phyloP scores from a whole-genome alignment of 352 stramenopile species.

The Pythium oligandrum region DNA sequence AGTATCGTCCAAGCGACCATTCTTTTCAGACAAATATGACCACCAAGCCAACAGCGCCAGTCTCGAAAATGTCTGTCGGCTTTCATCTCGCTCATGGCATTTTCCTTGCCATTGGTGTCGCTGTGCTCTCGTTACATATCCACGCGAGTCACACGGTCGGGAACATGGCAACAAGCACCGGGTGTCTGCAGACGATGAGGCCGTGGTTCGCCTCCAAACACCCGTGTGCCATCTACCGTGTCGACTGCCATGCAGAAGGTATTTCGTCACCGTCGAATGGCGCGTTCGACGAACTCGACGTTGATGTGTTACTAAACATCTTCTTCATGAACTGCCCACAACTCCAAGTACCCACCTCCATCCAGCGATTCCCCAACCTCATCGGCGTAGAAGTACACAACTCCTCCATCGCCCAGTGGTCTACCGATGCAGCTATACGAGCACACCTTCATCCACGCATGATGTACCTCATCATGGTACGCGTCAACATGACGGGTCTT shows the following conservation, averaged over 20 bases:
- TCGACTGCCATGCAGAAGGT: too few species aligned
- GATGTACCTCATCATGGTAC: constrained; percentile 3
- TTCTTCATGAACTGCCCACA: constrained; percentile 16
- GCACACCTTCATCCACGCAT: constrained; percentile 3
- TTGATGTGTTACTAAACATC: constrained; percentile 10
- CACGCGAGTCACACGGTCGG: background rate
- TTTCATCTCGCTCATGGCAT: too few species aligned
- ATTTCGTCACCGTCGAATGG: background rate
- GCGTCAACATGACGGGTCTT: too few species aligned
- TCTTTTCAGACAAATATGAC: too few species aligned
- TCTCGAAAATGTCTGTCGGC: too few species aligned
- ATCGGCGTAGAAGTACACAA: constrained; percentile 22
- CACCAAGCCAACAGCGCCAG: too few species aligned
- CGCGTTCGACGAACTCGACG: constrained; percentile 7
- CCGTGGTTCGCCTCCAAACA: constrained; percentile 19
- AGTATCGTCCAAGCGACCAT: too few species aligned
- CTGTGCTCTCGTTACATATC: constrained; percentile 4
- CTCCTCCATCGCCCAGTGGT: constrained; percentile 22
- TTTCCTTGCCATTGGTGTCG: constrained; percentile 2
- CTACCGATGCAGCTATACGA: constrained; percentile 3
- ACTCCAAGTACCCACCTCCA: constrained; percentile 9
- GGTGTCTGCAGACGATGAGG: constrained; percentile 12
- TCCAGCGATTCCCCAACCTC: constrained; percentile 12
- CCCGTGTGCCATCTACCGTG: constrained; percentile 16
- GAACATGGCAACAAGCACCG: background rate